phyloP scores from a whole-genome alignment of 179 eudicot species.

The Amaranthus tricolor region DNA sequence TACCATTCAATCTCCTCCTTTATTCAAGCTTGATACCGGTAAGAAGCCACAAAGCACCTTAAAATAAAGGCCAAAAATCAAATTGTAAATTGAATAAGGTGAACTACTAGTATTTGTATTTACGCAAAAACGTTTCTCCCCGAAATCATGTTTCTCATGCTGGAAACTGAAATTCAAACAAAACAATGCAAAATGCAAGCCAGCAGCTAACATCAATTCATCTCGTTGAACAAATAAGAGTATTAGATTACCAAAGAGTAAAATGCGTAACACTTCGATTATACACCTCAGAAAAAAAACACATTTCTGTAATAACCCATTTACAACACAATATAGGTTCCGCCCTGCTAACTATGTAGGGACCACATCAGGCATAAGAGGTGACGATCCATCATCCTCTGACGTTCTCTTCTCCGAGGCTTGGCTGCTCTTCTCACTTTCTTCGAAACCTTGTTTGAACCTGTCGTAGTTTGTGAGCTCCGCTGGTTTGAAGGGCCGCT shows the following conservation, averaged over 20 bases:
- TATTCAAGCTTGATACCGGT: too few species aligned
- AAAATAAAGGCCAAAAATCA: too few species aligned
- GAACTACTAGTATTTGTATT: too few species aligned
- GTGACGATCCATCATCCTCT: conserved; percentile 48
- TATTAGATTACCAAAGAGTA: conserved; percentile 12
- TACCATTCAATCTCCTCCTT: too few species aligned
- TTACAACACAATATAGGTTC: conserved; percentile 19
- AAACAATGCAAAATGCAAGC: not conserved
- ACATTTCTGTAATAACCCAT: conserved; percentile 7
- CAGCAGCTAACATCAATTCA: conserved; percentile 13
- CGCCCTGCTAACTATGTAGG: conserved; percentile 34
- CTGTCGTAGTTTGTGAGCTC: conserved; percentile 70
- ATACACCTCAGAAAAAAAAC: conserved; percentile 18
- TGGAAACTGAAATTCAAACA: too few species aligned
- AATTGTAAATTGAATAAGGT: too few species aligned
- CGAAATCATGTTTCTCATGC: too few species aligned
- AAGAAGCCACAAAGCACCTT: too few species aligned
- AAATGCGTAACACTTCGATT: conserved; percentile 23
- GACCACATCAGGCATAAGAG: conserved; percentile 60
- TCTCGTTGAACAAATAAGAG: conserved; percentile 12
- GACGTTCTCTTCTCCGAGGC: conserved; percentile 26
- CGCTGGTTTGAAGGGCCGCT: conserved; percentile 59
- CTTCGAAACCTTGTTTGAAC: conserved; percentile 63
- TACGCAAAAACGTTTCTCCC: too few species aligned
- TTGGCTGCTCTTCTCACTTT: conserved; percentile 28